Conservation (phyloP, 768 basidiomycete species). For the Tephrocybe sp. region DNA sequence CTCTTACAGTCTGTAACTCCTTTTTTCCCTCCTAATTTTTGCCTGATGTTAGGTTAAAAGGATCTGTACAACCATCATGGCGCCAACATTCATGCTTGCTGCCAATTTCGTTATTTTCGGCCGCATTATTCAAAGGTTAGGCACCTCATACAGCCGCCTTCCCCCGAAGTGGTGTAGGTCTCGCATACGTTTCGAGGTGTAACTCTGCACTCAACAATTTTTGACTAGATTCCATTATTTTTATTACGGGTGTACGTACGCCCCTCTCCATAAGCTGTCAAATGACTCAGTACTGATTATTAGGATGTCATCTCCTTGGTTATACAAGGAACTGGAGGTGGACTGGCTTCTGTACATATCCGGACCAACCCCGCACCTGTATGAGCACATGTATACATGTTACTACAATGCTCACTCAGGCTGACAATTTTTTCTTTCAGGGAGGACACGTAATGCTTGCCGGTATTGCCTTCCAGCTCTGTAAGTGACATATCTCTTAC, state of each 20-base stretch:
- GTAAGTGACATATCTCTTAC: conserved; percentile 21
- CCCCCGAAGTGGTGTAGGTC: conserved; percentile 36
- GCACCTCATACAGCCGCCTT: conserved; percentile 48
- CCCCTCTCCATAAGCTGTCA: neutral
- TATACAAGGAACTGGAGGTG: conserved; percentile 65
- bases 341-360: conserved; percentile 30
- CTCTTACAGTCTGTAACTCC: conserved; percentile 34
- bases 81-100: conserved; percentile 56
- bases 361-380: conserved; percentile 19
- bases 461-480: conserved; percentile 62
- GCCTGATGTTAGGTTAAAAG: conserved; percentile 19
- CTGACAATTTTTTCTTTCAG: conserved; percentile 5
- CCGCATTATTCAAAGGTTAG: conserved; percentile 40
- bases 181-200: neutral
- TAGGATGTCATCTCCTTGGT: conserved; percentile 60
- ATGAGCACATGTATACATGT: neutral
- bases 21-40: neutral
- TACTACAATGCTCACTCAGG: neutral
- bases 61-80: conserved; percentile 43
- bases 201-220: neutral
- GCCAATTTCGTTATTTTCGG: conserved; percentile 56
- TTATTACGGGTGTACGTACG: conserved; percentile 32
- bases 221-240: conserved; percentile 34
- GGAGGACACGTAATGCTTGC: conserved; percentile 47
- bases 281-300: neutral